These are phyloP conservation scores for Pogostemon cablin DNA, from an alignment of 257 asterid genomes.

Conservation along the genomic window DNA sequence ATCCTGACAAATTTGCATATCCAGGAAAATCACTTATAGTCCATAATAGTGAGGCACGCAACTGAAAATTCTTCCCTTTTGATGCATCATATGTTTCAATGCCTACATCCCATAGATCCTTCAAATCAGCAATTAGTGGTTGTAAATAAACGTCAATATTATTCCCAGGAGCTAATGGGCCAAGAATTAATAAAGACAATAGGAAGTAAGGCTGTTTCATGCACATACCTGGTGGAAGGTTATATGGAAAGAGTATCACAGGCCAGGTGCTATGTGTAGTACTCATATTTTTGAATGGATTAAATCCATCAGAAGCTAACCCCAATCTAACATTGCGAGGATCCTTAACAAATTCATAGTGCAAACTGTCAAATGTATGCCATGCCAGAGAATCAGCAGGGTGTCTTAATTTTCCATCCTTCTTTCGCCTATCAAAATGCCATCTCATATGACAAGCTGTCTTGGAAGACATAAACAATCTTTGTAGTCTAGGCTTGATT, in stretches of 20 bases:
- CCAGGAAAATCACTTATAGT: slow-evolving; percentile 19
- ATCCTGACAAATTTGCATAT: background rate
- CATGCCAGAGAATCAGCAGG: slow-evolving; percentile 14
- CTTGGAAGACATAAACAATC: background rate
- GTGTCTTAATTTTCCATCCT: slow-evolving; percentile 12
- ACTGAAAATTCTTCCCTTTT: background rate
- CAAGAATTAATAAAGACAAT: slow-evolving; percentile 4
- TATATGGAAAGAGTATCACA: too few relatives aligned
- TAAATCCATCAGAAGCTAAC: too few relatives aligned
- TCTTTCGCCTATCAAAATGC: slow-evolving; percentile 1
- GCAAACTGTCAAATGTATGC: slow-evolving; percentile 6
- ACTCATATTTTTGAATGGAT: too few relatives aligned
- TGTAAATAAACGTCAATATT: slow-evolving; percentile 6
- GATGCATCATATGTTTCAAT: slow-evolving; percentile 7
- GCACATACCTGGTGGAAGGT: too few relatives aligned
- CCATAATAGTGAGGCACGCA: background rate
- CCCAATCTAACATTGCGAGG: slow-evolving; percentile 31
- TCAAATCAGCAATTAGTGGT: slow-evolving; percentile 8
- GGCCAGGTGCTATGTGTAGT: too few relatives aligned
- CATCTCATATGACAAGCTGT: background rate
- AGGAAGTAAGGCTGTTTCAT: slow-evolving; percentile 22
- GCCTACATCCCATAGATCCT: slow-evolving; percentile 1
- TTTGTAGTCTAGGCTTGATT: background rate
- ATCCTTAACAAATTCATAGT: slow-evolving; percentile 23
- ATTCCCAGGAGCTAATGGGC: background rate